Evolutionary conservation across 306 rosid species (phyloP).

Genomic region (Pueraria montana): DNA sequence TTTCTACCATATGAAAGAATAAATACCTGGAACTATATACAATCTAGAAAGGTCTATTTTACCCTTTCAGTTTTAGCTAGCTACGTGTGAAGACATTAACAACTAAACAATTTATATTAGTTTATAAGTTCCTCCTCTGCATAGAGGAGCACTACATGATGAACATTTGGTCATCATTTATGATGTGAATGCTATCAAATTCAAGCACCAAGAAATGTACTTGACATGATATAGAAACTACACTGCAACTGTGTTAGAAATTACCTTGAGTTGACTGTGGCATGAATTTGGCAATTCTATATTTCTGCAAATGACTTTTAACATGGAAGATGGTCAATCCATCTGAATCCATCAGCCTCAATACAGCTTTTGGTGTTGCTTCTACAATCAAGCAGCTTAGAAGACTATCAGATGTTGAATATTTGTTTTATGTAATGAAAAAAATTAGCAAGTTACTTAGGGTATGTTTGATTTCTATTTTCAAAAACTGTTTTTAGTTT

Average conservation of each 20-base stretch:
- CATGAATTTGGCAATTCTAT: constrained; percentile 86
- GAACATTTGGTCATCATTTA: constrained; percentile 7
- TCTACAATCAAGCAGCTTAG: constrained; percentile 55
- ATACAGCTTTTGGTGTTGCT: constrained; percentile 90
- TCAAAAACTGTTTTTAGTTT: not conserved
- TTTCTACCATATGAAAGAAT: not conserved
- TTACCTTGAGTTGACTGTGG: constrained; percentile 80
- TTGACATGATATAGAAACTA: constrained; percentile 15
- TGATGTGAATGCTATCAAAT: not conserved
- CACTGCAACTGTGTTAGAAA: not conserved
- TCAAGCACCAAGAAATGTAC: constrained; percentile 30
- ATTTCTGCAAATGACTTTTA: constrained; percentile 96
- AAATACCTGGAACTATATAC: not conserved
- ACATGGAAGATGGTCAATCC: constrained; percentile 90
- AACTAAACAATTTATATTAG: not conserved
- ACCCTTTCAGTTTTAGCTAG: not conserved
- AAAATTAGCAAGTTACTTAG: constrained; percentile 38
- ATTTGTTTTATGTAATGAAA: not conserved
- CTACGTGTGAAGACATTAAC: not conserved
- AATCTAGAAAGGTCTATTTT: not conserved
- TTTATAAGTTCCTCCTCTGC: not conserved
- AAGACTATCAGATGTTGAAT: constrained; percentile 30
- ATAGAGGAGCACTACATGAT: not conserved
- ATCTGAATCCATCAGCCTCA: constrained; percentile 81
- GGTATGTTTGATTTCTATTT: not conserved